phyloP scores from a whole-genome alignment of 768 basidiomycete species.

The Lactifluus subvellereus region DNA sequence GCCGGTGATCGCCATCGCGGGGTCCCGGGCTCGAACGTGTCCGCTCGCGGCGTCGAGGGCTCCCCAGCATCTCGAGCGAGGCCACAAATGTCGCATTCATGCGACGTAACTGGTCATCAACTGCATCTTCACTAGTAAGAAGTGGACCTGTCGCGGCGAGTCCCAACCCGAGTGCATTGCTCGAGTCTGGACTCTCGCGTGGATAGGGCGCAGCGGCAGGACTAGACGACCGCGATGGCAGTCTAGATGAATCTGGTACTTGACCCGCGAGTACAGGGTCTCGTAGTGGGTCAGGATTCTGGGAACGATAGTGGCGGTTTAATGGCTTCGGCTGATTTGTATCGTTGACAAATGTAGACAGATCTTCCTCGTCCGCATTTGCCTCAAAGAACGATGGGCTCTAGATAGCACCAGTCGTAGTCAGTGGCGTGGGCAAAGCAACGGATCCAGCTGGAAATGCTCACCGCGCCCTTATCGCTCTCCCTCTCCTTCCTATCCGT shows the following conservation, averaged over 20 bases:
- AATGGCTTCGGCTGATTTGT: slow-evolving; percentile 68
- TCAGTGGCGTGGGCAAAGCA: slow-evolving; percentile 10
- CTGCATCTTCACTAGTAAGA: slow-evolving; percentile 59
- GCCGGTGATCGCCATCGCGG: slow-evolving; percentile 11
- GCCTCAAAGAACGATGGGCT: slow-evolving; percentile 43
- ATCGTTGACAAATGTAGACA: slow-evolving; percentile 72
- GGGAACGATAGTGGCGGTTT: slow-evolving; percentile 24
- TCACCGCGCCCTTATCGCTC: slow-evolving; percentile 25
- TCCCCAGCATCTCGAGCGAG: slow-evolving; percentile 52
- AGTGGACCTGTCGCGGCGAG: slow-evolving; percentile 41
- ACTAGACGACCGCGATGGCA: slow-evolving; percentile 7
- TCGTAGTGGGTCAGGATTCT: slow-evolving; percentile 20
- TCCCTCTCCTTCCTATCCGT: slow-evolving; percentile 27
- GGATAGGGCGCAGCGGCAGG: slow-evolving; percentile 5
- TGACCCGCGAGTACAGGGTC: slow-evolving; percentile 10
- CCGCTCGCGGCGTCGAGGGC: slow-evolving; percentile 31
- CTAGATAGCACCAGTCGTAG: slow-evolving; percentile 21
- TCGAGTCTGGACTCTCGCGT: slow-evolving; percentile 24
- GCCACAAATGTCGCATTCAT: slow-evolving; percentile 67
- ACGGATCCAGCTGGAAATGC: neutral
- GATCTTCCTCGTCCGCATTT: slow-evolving; percentile 66
- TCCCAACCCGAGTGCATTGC: slow-evolving; percentile 25
- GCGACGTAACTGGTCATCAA: slow-evolving; percentile 54
- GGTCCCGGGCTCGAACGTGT: slow-evolving; percentile 24
- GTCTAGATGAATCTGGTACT: slow-evolving; percentile 5